Base-by-base conservation (phyloP, 78 protist species). In the Ministeria vibrans region DNA sequence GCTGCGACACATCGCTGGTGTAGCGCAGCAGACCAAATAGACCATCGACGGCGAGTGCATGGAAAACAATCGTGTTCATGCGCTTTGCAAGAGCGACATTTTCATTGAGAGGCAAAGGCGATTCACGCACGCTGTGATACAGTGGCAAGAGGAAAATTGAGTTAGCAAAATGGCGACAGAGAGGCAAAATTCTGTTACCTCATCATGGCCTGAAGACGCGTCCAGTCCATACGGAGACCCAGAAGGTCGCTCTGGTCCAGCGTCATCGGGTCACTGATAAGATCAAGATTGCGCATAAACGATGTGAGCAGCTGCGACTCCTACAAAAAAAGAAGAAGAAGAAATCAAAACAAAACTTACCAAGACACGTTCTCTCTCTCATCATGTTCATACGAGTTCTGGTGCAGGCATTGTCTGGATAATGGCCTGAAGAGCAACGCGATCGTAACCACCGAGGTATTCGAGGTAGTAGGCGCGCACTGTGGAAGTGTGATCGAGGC, bases 211-310 rank as follows among this genome's bases (percentile, higher is more conserved):
- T 63, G 71, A 41, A 63, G 71, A 41, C 71, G 71, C 43, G 34
- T 34, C 71, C 71, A 63, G 39, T 63, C 71, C n/a, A 63, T 34
- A 30, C 71, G 71, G 43, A 63, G 71, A 3, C 71, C 71, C n/a
- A 5, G 43, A 34, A 63, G 41, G 71, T 11, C 28, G 71, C 42
- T 34, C 71, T 34, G 55, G 15, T 49, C 15, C n/a, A 15, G 15
- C n/a, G 55, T 15, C 55, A 49, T 9, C 55, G 55, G 9, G 55
- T 9, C 55, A 15, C 42, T 32, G 71, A 63, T 34, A 18, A 2
- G 9, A 25, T 25, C 41, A 41, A 63, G 71, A 41, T 32, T 11
- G 6, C 34, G 43, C n/a, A 25, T 18, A 25, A 63, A 4, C 18
- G 71, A 7, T 15, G 34, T 63, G 41, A 63, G 34, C 18, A 63